A percentile compares a stretch with the other conserved stretches of the same genome.
phyloP scores from a whole-genome alignment of 257 asterid genomes.

The Linderniella brevidens region DNA sequence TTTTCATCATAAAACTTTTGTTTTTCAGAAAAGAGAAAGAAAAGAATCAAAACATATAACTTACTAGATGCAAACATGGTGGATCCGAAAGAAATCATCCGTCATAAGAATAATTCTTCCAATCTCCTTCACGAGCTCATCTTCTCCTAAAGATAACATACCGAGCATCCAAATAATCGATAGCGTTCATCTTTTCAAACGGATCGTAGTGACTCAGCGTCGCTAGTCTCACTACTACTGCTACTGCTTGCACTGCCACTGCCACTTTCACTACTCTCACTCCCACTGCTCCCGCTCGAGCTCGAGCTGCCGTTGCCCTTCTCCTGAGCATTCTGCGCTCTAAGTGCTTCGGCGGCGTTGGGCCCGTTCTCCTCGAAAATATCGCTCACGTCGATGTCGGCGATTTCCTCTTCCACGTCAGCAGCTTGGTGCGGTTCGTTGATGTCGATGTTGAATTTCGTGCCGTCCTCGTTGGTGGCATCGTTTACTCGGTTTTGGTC shows the following conservation, averaged over 20 bases:
- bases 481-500: conserved; percentile 62
- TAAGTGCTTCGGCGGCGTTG: conserved; percentile 85
- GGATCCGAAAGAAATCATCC: no score
- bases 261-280: conserved; percentile 54
- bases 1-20: no score
- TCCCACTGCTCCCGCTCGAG: conserved; percentile 54
- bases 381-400: conserved; percentile 72
- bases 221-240: conserved; percentile 34
- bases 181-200: no score
- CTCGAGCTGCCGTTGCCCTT: conserved; percentile 35
- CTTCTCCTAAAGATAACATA: no score
- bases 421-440: conserved; percentile 58
- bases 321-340: conserved; percentile 53
- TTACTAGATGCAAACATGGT: no score
- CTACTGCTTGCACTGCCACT: conserved; percentile 43
- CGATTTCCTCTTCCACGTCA: conserved; percentile 84
- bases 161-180: no score
- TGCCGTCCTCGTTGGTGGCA: conserved; percentile 54
- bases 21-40: no score
- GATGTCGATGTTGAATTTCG: conserved; percentile 64
- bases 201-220: no score
- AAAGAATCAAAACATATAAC: no score
- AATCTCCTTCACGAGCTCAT: no score
- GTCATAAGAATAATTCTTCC: no score
- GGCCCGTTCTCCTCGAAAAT: conserved; percentile 61